Conservation (phyloP, 2,329 filamentous ascomycete genomes). For the Neurospora sp. region DNA sequence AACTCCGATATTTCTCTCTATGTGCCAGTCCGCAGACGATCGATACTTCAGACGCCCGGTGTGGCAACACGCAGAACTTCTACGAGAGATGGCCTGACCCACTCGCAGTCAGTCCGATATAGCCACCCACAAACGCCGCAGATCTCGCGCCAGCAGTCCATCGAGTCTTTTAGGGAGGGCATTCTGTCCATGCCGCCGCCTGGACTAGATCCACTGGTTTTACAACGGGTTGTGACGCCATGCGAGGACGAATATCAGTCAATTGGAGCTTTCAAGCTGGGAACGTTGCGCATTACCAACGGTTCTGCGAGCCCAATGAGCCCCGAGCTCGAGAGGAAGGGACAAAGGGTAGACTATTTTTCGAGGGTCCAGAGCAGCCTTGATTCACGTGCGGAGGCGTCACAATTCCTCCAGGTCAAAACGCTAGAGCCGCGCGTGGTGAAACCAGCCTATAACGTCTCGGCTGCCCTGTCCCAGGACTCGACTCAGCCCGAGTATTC, state of each 20-base stretch:
- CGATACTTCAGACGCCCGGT: slow-evolving; percentile 38
- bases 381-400: neutral
- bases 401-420: slow-evolving; percentile 1
- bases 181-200: slow-evolving; percentile 26
- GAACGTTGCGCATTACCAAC: slow-evolving; percentile 53
- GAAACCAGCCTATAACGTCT: slow-evolving; percentile 3
- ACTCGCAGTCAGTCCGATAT: slow-evolving; percentile 24
- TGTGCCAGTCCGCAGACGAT: slow-evolving; percentile 37
- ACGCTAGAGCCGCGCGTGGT: slow-evolving; percentile 5
- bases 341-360: slow-evolving; percentile 10
- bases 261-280: slow-evolving; percentile 52
- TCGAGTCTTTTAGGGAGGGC: slow-evolving; percentile 26
- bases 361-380: neutral
- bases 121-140: slow-evolving; percentile 29
- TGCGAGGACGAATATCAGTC: slow-evolving; percentile 48
- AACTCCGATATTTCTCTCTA: slow-evolving; percentile 39
- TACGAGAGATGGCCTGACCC: slow-evolving; percentile 15
- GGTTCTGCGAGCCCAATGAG: slow-evolving; percentile 44
- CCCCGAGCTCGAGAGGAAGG: slow-evolving; percentile 19
- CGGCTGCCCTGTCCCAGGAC: neutral
- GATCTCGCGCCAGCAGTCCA: slow-evolving; percentile 28
- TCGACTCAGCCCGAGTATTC: slow-evolving; percentile 23
- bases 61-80: slow-evolving; percentile 33
- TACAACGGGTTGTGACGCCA: slow-evolving; percentile 35
- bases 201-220: slow-evolving; percentile 15